Percentiles rank a stretch among this genome's conserved stretches.
Conservation (phyloP, 2,329 filamentous ascomycete genomes). For the Clarireedia hainanense region DNA sequence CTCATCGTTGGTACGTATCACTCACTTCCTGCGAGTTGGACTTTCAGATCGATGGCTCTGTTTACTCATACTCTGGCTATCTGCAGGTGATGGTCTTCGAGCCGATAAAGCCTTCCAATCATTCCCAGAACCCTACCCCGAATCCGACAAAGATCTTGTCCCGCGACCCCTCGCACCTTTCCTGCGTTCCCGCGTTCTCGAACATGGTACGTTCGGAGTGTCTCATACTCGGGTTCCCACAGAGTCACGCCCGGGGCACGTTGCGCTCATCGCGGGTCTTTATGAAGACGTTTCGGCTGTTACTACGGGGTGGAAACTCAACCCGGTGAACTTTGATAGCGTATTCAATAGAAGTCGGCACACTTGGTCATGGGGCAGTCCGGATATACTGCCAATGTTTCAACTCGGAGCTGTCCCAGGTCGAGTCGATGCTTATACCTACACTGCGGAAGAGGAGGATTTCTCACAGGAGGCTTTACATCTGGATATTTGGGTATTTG, state of each 20-base stretch:
- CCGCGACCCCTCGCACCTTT: conserved; percentile 84
- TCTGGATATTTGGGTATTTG: conserved; percentile 92
- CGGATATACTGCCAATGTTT: conserved; percentile 97
- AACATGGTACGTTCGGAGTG: conserved; percentile 91
- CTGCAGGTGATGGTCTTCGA: conserved; percentile 75
- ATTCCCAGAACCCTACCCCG: conserved; percentile 76
- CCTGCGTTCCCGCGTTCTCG: conserved; percentile 78
- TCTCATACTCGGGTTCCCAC: conserved; percentile 96
- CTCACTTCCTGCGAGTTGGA: neutral
- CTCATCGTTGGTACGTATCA: conserved; percentile 72
- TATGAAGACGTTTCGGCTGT: conserved; percentile 98
- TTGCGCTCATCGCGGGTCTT: conserved; percentile 89
- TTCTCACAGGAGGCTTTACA: conserved; percentile 75
- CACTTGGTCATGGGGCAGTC: conserved; percentile 99
- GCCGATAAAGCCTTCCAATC: conserved; percentile 97
- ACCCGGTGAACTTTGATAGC: conserved; percentile 96
- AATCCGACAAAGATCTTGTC: conserved; percentile 54
- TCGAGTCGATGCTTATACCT: conserved; percentile 78
- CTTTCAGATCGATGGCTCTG: neutral
- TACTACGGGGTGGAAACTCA: conserved; percentile 96
- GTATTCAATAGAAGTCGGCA: conserved; percentile 95
- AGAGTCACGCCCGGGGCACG: conserved; percentile 91
- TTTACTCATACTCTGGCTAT: conserved; percentile 10
- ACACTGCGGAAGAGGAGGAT: conserved; percentile 79
- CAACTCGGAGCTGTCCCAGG: conserved; percentile 84